Conservation (phyloP, 331 rosid genomes). For the Malus hybrid region DNA sequence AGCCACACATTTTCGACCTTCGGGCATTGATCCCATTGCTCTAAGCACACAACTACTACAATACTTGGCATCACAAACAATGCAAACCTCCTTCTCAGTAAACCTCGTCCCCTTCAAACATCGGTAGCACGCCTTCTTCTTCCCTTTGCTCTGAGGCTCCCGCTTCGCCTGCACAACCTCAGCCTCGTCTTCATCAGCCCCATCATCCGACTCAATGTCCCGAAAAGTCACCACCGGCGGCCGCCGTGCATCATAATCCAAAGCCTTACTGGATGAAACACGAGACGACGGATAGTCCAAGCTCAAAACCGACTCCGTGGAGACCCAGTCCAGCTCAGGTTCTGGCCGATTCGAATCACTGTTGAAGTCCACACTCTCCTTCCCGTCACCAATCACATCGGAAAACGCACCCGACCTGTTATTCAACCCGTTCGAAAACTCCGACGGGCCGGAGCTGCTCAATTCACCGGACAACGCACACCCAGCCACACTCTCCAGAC, state of each 20-base stretch:
- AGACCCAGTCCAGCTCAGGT: constrained; percentile 53
- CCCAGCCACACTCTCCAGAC: constrained; percentile 16
- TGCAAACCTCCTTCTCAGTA: constrained; percentile 83
- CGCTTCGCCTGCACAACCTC: constrained; percentile 37
- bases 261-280: constrained; percentile 69
- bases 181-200: constrained; percentile 48
- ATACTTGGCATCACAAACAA: constrained; percentile 90
- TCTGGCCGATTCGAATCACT: constrained; percentile 43
- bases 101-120: constrained; percentile 83
- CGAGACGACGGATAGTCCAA: constrained; percentile 78
- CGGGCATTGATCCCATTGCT: constrained; percentile 99
- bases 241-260: constrained; percentile 43
- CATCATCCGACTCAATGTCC: constrained; percentile 56
- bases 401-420: constrained; percentile 67
- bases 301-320: constrained; percentile 67
- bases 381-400: constrained; percentile 41
- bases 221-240: constrained; percentile 51
- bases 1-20: constrained; percentile 90
- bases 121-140: constrained; percentile 76
- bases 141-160: constrained; percentile 57
- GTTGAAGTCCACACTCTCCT: constrained; percentile 60
- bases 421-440: constrained; percentile 52
- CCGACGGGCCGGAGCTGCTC: constrained; percentile 81
- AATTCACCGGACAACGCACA: constrained; percentile 54
- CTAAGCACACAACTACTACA: constrained; percentile 84